Evolutionary conservation across 2,329 filamentous ascomycete genomes (phyloP).

Genomic region (Fusarium pseudonygamai): DNA sequence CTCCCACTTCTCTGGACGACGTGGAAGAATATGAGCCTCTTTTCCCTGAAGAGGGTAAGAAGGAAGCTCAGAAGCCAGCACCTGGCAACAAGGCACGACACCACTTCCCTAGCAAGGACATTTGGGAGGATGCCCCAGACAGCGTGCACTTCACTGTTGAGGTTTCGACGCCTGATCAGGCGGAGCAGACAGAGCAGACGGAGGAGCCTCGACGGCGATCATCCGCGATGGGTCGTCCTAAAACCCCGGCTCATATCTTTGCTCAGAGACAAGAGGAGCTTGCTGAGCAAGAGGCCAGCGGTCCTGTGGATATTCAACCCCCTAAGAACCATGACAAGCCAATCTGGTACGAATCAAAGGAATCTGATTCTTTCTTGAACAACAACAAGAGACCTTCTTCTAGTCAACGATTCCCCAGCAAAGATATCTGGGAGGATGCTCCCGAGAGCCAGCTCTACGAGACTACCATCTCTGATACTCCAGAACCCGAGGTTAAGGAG

Average conservation of each 20-base stretch:
- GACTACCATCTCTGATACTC: slow-evolving; percentile 69
- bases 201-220: slow-evolving; percentile 52
- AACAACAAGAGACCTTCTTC: slow-evolving; percentile 63
- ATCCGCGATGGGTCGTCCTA: slow-evolving; percentile 50
- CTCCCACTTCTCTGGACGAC: slow-evolving; percentile 79
- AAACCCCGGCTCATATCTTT: slow-evolving; percentile 71
- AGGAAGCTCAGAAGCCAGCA: slow-evolving; percentile 53
- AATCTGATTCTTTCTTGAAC: slow-evolving; percentile 55
- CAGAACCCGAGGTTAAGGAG: slow-evolving; percentile 34
- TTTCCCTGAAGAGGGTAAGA: slow-evolving; percentile 81
- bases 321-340: slow-evolving; percentile 48
- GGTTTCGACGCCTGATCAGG: slow-evolving; percentile 78
- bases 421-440: slow-evolving; percentile 93
- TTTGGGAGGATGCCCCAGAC: slow-evolving; percentile 96
- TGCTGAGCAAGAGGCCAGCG: slow-evolving; percentile 63
- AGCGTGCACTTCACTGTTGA: slow-evolving; percentile 83
- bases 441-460: slow-evolving; percentile 85
- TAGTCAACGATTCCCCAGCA: slow-evolving; percentile 84
- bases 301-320: slow-evolving; percentile 44
- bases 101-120: slow-evolving; percentile 89
- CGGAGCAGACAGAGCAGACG: slow-evolving; percentile 49
- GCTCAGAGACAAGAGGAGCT: slow-evolving; percentile 72
- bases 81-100: slow-evolving; percentile 66
- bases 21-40: slow-evolving; percentile 95
- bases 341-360: slow-evolving; percentile 56